Evolutionary conservation across 495 filamentous ascomycete genomes (phyloP).

Genomic region (Xylaria grammica): DNA sequence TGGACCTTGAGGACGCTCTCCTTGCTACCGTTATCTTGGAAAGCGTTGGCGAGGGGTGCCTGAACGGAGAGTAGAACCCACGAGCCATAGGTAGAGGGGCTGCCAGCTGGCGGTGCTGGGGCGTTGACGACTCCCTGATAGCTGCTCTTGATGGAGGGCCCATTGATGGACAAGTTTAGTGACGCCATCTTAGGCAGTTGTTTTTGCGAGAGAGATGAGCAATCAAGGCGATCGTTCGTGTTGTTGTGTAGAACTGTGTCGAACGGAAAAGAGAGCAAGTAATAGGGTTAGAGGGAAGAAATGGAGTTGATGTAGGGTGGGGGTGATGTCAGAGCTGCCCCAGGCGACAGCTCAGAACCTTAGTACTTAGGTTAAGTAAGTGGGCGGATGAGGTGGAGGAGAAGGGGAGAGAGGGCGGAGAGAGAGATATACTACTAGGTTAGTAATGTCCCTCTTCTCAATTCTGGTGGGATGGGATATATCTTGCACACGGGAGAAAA

Average conservation of each 20-base stretch:
- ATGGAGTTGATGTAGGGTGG: constrained; percentile 21
- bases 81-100: constrained; percentile 60
- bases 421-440: not conserved
- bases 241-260: constrained; percentile 9
- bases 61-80: constrained; percentile 95
- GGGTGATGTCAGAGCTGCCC: constrained; percentile 39
- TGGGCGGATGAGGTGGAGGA: constrained; percentile 10
- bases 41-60: constrained; percentile 86
- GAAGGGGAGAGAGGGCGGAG: not conserved
- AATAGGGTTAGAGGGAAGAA: not conserved
- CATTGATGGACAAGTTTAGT: constrained; percentile 88
- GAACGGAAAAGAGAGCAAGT: constrained; percentile 7
- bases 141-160: constrained; percentile 88
- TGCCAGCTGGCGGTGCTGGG: constrained; percentile 62
- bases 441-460: not conserved
- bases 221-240: constrained; percentile 4
- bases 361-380: no score
- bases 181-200: constrained; percentile 70
- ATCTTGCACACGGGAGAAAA: not conserved
- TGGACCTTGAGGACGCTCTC: constrained; percentile 96
- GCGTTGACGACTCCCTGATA: constrained; percentile 88
- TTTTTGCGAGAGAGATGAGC: constrained; percentile 8
- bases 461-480: not conserved
- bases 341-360: constrained; percentile 17
- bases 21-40: constrained; percentile 83